A percentile compares a stretch with the other conserved stretches of the same genome.
Evolutionary conservation across 2,329 filamentous ascomycete species (phyloP).

Genomic region (Cladosporium phlei): DNA sequence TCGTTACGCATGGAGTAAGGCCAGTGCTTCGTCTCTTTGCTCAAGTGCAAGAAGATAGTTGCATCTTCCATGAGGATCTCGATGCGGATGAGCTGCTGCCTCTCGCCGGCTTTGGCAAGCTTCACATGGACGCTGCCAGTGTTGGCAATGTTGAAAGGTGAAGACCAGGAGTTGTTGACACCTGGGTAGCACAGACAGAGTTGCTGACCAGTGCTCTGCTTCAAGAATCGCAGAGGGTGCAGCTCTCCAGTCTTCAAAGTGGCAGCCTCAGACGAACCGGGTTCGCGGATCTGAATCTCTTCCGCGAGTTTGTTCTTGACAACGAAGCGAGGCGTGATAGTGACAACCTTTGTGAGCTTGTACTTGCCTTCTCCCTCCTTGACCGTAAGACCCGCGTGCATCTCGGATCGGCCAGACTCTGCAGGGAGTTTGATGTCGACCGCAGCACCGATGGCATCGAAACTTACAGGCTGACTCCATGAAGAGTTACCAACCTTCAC

Average conservation of each 20-base stretch:
- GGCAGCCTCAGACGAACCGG: conserved; percentile 81
- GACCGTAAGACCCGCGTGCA: conserved; percentile 85
- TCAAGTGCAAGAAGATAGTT: conserved; percentile 88
- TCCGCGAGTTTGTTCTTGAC: conserved; percentile 89
- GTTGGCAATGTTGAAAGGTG: conserved; percentile 95
- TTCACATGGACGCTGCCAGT: conserved; percentile 91
- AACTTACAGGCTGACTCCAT: conserved; percentile 97
- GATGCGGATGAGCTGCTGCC: conserved; percentile 79
- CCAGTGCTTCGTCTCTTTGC: conserved; percentile 90
- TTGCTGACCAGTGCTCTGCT: conserved; percentile 78
- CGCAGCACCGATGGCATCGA: conserved; percentile 92
- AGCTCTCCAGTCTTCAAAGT: conserved; percentile 72
- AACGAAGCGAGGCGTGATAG: conserved; percentile 85
- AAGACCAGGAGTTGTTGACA: conserved; percentile 95
- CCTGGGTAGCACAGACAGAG: conserved; percentile 89
- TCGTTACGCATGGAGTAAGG: conserved; percentile 98
- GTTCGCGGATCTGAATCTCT: conserved; percentile 83
- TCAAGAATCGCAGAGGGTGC: conserved; percentile 83
- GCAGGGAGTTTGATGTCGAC: conserved; percentile 82
- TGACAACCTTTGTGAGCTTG: conserved; percentile 93
- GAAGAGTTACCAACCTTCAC: conserved; percentile 83
- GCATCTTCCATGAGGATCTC: conserved; percentile 90
- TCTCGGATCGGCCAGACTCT: conserved; percentile 65
- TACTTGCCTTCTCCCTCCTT: conserved; percentile 93
- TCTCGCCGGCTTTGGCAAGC: conserved; percentile 81